A percentile compares a stretch with the other conserved stretches of the same genome.
Conservation (phyloP, 208 protist genomes). For the Blechomonas ayalai region DNA sequence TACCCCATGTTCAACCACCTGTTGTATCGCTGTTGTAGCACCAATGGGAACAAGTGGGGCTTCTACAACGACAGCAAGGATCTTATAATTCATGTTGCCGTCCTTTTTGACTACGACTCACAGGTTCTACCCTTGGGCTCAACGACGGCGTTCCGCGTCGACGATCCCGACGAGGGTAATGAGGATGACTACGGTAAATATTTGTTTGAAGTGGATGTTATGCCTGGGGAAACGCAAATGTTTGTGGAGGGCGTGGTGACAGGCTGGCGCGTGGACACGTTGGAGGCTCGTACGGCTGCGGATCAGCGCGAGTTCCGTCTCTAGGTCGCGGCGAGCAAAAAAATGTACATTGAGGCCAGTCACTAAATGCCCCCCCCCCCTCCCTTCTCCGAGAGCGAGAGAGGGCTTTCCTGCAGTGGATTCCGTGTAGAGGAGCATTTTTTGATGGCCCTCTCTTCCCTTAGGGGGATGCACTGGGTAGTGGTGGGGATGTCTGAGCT, state of each 20-base stretch:
- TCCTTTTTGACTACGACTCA: conserved; percentile 81
- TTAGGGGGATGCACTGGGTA: no score
- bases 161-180: conserved; percentile 64
- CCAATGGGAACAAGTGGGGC: conserved; percentile 37
- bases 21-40: conserved; percentile 62
- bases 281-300: conserved; percentile 51
- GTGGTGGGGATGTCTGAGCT: no score
- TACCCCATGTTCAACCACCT: conserved; percentile 72
- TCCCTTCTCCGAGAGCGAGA: no score
- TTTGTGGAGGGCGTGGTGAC: conserved; percentile 70
- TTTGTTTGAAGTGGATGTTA: conserved; percentile 67
- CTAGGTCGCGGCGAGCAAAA: conserved; percentile 8
- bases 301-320: conserved; percentile 61
- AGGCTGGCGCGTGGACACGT: conserved; percentile 69
- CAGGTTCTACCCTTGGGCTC: conserved; percentile 64
- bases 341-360: no score
- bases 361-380: no score
- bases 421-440: no score
- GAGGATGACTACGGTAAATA: conserved; percentile 76
- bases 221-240: conserved; percentile 53
- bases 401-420: no score
- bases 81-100: conserved; percentile 65
- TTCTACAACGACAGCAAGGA: conserved; percentile 80
- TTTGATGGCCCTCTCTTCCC: no score
- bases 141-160: conserved; percentile 63